Conservation (phyloP, 2,329 filamentous ascomycete species). For the Pleoardoris graminearum region DNA sequence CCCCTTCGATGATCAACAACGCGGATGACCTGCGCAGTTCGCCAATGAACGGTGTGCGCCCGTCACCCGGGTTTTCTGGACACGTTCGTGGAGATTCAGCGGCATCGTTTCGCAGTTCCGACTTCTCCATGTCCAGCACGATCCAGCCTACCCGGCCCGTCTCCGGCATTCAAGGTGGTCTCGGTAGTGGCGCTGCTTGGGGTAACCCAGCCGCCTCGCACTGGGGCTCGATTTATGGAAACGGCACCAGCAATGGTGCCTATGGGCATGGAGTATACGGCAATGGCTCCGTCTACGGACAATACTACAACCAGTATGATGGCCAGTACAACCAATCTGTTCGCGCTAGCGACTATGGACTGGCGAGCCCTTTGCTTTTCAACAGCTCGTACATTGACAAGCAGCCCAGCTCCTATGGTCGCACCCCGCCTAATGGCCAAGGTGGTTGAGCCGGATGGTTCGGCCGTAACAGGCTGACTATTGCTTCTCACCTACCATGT, state of each 20-base stretch:
- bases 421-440: slow-evolving; percentile 44
- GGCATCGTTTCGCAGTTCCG: slow-evolving; percentile 46
- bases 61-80: slow-evolving; percentile 35
- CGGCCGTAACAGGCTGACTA: slow-evolving; percentile 20
- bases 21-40: slow-evolving; percentile 33
- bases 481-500: neutral
- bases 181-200: slow-evolving; percentile 40
- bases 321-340: slow-evolving; percentile 23
- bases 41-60: slow-evolving; percentile 37
- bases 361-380: slow-evolving; percentile 49
- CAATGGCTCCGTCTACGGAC: slow-evolving; percentile 5
- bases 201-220: slow-evolving; percentile 33
- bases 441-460: slow-evolving; percentile 37
- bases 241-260: slow-evolving; percentile 7
- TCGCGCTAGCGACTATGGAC: slow-evolving; percentile 27
- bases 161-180: slow-evolving; percentile 27
- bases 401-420: slow-evolving; percentile 38
- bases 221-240: slow-evolving; percentile 32
- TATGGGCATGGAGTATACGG: slow-evolving; percentile 20
- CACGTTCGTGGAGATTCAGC: slow-evolving; percentile 51
- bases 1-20: slow-evolving; percentile 29
- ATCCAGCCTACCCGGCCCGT: slow-evolving; percentile 24
- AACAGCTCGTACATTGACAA: slow-evolving; percentile 43
- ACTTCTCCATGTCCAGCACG: slow-evolving; percentile 20
- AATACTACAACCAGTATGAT: slow-evolving; percentile 18